These are phyloP conservation scores for Magnusiomyces fungicola DNA, from an alignment of 1,139 yeast genomes.

Conservation along the genomic window DNA sequence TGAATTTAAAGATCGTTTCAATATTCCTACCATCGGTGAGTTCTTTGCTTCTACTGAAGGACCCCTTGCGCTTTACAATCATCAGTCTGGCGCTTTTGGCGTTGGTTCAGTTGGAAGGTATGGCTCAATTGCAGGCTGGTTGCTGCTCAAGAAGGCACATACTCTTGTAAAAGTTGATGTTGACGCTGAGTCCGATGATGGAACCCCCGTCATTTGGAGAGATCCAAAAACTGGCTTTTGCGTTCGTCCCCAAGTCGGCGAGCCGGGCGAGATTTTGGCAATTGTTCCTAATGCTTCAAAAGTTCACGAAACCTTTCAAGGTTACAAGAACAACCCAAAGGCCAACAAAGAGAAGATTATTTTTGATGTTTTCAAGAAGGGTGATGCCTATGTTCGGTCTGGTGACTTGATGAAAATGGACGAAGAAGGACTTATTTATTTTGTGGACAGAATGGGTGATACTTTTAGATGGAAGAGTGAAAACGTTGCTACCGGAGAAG, in stretches of 20 bases:
- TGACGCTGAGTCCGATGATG: conserved; percentile 47
- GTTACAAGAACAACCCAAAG: conserved; percentile 72
- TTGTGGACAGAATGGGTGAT: conserved; percentile 91
- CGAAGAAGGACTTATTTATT: conserved; percentile 62
- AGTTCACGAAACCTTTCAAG: conserved; percentile 60
- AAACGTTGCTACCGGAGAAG: conserved; percentile 90
- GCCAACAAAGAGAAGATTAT: conserved; percentile 75
- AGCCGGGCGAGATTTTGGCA: conserved; percentile 87
- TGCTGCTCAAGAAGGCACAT: conserved; percentile 29
- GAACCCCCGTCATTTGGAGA: conserved; percentile 51
- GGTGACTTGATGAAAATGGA: conserved; percentile 79
- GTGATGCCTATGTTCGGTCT: conserved; percentile 87
- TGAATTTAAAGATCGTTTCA: conserved; percentile 68
- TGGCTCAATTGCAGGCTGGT: conserved; percentile 37
- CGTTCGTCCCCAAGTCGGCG: conserved; percentile 42
- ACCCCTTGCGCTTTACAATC: conserved; percentile 81
- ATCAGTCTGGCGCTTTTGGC: conserved; percentile 73
- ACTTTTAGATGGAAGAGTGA: conserved; percentile 97
- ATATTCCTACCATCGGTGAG: conserved; percentile 72
- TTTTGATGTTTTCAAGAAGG: conserved; percentile 66
- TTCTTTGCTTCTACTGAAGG: conserved; percentile 94
- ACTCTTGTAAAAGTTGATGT: conserved; percentile 56
- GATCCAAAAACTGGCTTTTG: conserved; percentile 66
- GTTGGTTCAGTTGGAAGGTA: conserved; percentile 86
- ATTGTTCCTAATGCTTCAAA: conserved; percentile 53